phyloP scores from a whole-genome alignment of 148 eudicot species.

The Gaultheria prostrata region DNA sequence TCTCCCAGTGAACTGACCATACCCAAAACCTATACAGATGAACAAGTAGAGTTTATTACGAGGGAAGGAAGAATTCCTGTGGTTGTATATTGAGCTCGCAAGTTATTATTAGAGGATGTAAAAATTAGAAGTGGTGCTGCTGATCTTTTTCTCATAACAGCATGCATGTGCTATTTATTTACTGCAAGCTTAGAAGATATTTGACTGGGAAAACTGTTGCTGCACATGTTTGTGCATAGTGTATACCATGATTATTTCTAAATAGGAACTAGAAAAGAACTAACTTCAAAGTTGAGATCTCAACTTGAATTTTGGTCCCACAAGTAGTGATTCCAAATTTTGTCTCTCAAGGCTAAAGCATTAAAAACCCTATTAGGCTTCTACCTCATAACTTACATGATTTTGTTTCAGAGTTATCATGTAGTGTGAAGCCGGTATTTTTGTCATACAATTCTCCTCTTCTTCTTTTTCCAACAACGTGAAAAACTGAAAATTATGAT shows the following conservation, averaged over 20 bases:
- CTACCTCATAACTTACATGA: not conserved
- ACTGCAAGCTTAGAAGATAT: not conserved
- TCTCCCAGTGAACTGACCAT: too few relatives aligned
- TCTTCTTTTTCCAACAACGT: not conserved
- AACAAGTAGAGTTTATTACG: too few relatives aligned
- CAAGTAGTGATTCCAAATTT: constrained; percentile 1
- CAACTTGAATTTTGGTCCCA: not conserved
- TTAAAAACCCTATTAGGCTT: not conserved
- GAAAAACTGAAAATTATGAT: constrained; percentile 3
- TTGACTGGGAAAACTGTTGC: not conserved
- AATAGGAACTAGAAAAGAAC: not conserved
- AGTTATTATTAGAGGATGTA: not conserved
- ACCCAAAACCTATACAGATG: too few relatives aligned
- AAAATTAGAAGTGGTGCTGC: not conserved
- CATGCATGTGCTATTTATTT: not conserved
- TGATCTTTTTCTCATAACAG: not conserved
- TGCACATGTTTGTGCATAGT: not conserved
- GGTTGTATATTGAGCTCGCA: not conserved
- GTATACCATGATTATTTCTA: not conserved
- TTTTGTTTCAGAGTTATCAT: not conserved
- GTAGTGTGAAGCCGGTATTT: not conserved
- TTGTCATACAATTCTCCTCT: not conserved
- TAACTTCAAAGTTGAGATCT: not conserved
- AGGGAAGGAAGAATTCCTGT: not conserved
- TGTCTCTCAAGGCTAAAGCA: not conserved